Evolutionary conservation across 2,329 filamentous ascomycete species (phyloP).

Genomic region (Diaporthe citrichinensis): DNA sequence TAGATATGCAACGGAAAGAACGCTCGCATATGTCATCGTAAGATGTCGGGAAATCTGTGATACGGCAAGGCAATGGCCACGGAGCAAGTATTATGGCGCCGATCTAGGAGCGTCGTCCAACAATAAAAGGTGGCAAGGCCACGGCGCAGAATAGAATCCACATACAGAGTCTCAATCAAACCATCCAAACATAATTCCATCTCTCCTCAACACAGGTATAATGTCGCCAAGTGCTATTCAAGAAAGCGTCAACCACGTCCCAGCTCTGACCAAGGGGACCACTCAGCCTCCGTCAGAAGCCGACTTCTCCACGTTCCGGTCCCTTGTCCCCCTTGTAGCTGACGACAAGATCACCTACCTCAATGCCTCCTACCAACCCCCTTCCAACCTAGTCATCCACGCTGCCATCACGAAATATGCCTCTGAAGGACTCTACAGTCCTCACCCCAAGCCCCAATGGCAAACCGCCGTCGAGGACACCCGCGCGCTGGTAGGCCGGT

Average conservation of each 20-base stretch:
- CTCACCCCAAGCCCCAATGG: conserved; percentile 47
- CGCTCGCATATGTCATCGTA: not conserved
- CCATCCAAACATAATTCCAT: not conserved
- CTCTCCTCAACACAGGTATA: not conserved
- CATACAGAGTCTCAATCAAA: not conserved
- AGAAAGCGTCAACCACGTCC: not conserved
- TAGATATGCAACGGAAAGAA: not conserved
- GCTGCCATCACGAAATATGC: conserved; percentile 48
- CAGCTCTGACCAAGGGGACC: not conserved
- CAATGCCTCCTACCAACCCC: conserved; percentile 50
- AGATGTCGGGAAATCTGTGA: not conserved
- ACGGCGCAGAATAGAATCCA: not conserved
- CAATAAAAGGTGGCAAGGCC: not conserved
- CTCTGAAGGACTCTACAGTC: conserved; percentile 45
- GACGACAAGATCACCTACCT: conserved; percentile 46
- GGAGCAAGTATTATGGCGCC: not conserved
- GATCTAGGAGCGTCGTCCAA: not conserved
- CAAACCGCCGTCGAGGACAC: conserved; percentile 43
- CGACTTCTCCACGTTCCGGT: conserved; percentile 43
- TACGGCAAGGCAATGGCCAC: not conserved
- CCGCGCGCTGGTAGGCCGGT: conserved; percentile 46
- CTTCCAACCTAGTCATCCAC: conserved; percentile 51
- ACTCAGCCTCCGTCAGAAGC: conserved; percentile 4
- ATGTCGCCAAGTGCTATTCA: conserved; percentile 12
- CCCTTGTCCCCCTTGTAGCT: conserved; percentile 44